Base-by-base conservation (phyloP, 495 filamentous ascomycete species). In the Penicillium daleae region DNA sequence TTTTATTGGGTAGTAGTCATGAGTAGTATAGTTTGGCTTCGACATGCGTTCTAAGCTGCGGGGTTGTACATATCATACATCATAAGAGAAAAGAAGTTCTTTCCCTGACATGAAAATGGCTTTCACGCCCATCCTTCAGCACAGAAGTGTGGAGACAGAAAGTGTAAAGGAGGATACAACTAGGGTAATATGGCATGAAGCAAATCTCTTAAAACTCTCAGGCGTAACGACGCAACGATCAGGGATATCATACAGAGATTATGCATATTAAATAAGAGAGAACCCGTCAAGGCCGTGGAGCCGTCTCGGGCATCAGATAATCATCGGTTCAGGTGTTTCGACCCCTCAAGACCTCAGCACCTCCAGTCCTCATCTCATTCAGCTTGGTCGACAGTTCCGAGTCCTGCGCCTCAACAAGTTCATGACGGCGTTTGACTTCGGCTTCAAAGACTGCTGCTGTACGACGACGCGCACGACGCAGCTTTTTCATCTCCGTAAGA, bases 391-490 rank as follows among this genome's bases (percentile, higher is more conserved):
- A 76, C 10, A 84, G 57, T 10, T 79, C 78, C 12, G 55, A 56
- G 37, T 67, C 70, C 52, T 82, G 73, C 7, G 62, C 66, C 55
- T 78, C 74, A 12, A 80, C 70, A 7, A 68, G 22, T 9, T 80
- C 72, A 63, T 88, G 73, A 24, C 86, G 76, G 42, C 77, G 75
- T 52, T 75, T 80, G 51, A 89, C 75, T 75, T 96, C 88, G 1
- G 81, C 80, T 74, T 96, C 90, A 65, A 94, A 95, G 32, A 82
- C 74, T 33, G 76, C 75, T 7, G 87, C 84, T 7, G 89, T 75
- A 53, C 82, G 80, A 39, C 93, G 83, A 69, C 92, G 91, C 21
- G 82, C 80, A 59, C 82, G 80, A 49, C 92, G 79, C 31, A 87
- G 79, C 0, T 85, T 78, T 60, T 85, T 90, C 68, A 93, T 83